Base-by-base conservation (phyloP, 176 grass and related monocot species). In the Musa beccarii region DNA sequence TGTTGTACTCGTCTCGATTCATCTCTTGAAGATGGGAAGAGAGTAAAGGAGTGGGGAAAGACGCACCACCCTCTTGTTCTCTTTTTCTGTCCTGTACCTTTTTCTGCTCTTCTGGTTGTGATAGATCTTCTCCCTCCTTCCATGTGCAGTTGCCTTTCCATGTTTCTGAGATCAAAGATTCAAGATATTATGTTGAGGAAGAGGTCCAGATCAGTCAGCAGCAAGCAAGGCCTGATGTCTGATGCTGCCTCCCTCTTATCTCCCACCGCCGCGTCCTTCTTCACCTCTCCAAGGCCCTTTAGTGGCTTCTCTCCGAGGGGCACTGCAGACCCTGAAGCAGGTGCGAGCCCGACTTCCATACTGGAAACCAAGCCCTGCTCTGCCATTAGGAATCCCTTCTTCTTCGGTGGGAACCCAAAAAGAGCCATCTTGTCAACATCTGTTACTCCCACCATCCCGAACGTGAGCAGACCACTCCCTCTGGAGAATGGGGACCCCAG, bases 141-240 rank as follows among this genome's bases (percentile, higher is more conserved):
- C 8, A 11, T 29, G 24, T 84, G 70, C 61, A 67, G 67, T 69
- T 76, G 54, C 8, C 61, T 62, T 2, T n/a, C 54, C 23, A 85
- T 85, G 83, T 85, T 85, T 81, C 72, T 80, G n/a, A 85, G 78
- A 72, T 76, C 62, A 76, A 84, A 23, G n/a, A 59, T 84, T 59
- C 82, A 84, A 52, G 65, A 49, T n/a, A 77, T 67, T 51, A 92
- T 89, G 90, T 59, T 81, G 75, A 84, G 83, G 80, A 80, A 76
- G 34, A 83, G 82, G 66, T 69, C 79, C 16, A 78, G 69, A 65
- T 64, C 88, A 51, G 66, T 75, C 8, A 75, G 78, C 61, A 74
- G 25, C 56, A 76, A 84, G 43, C 86, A 80, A 71, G 67, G 80
- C 59, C 49, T 84, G 15, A 57, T 72, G 28, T 77, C 78, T 23